These are phyloP conservation scores for Dorcoceras hygrometricum DNA, from an alignment of 257 asterid genomes.

Conservation along the genomic window DNA sequence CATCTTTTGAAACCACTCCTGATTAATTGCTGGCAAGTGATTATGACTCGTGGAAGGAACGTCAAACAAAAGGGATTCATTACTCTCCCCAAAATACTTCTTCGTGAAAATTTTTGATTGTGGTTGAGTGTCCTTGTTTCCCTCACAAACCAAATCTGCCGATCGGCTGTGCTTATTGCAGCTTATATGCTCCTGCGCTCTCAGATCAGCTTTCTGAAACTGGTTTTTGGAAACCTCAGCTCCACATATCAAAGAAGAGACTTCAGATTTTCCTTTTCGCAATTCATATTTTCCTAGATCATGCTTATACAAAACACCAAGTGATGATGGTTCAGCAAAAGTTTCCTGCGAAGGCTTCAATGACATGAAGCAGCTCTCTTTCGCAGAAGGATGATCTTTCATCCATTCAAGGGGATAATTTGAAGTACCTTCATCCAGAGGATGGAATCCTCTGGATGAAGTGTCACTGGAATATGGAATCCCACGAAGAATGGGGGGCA, in stretches of 20 bases:
- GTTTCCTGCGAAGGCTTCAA: constrained; percentile 31
- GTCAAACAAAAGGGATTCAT: constrained; percentile 23
- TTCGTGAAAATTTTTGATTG: constrained; percentile 20
- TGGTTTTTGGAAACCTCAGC: constrained; percentile 27
- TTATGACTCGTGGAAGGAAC: constrained; percentile 27
- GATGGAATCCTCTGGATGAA: constrained; percentile 1
- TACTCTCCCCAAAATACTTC: constrained; percentile 22
- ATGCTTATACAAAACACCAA: constrained; percentile 23
- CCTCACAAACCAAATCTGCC: constrained; percentile 25
- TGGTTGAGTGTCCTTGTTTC: constrained; percentile 22
- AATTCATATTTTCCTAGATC: constrained; percentile 21
- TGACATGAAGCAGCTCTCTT: constrained; percentile 21
- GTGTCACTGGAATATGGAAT: constrained; percentile 17
- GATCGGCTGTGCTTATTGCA: constrained; percentile 23
- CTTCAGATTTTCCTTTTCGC: background rate
- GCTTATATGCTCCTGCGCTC: constrained; percentile 29
- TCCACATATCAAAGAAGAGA: constrained; percentile 12
- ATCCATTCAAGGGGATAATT: constrained; percentile 30
- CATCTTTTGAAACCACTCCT: constrained; percentile 27
- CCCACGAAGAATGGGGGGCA: constrained; percentile 20
- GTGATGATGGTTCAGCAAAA: constrained; percentile 33
- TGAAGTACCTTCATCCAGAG: constrained; percentile 30
- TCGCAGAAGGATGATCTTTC: constrained; percentile 31
- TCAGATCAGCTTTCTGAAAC: constrained; percentile 25
- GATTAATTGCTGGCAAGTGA: constrained; percentile 18